These are phyloP conservation scores for Aspergillus pseudotamarii DNA, from an alignment of 2,329 filamentous ascomycete species.

Conservation along the genomic window DNA sequence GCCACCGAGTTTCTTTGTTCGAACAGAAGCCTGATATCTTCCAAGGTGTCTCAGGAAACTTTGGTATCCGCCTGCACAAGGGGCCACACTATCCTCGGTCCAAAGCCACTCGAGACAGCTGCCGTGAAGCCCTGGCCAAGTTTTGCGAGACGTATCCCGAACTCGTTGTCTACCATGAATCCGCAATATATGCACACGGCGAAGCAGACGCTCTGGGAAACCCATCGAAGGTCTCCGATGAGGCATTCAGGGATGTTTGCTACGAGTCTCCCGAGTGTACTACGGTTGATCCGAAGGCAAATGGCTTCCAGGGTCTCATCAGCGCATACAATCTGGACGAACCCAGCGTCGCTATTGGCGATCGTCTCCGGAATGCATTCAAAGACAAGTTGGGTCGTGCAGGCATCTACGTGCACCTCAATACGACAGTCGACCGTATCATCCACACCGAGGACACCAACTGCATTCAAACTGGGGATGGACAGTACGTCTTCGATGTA, in stretches of 20 bases:
- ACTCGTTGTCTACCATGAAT: background rate
- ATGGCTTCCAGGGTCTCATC: background rate
- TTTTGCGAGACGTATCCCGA: slow-evolving; percentile 7
- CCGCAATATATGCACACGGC: slow-evolving; percentile 7
- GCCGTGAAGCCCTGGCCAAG: background rate
- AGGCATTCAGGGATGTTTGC: slow-evolving; percentile 2
- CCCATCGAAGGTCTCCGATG: slow-evolving; percentile 1
- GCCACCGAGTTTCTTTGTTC: slow-evolving; percentile 3
- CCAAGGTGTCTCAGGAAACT: slow-evolving; percentile 8
- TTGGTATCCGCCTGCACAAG: slow-evolving; percentile 10
- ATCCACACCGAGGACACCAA: background rate
- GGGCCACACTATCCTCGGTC: slow-evolving; percentile 12
- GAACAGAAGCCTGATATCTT: slow-evolving; percentile 8
- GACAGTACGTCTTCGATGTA: slow-evolving; percentile 1
- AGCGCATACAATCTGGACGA: slow-evolving; percentile 8
- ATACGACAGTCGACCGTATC: background rate
- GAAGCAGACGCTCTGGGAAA: background rate
- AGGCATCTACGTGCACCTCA: slow-evolving; percentile 4
- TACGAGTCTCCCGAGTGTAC: background rate
- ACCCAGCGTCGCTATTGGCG: background rate
- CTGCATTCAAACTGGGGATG: background rate
- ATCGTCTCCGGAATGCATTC: background rate
- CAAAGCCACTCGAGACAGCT: slow-evolving; percentile 9
- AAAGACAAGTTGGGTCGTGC: background rate
- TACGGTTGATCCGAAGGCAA: background rate